Evolutionary conservation across 2,329 filamentous ascomycete genomes (phyloP), one percentile per base, ranked within the genome.

Genomic region (Pseudocercospora musae): DNA sequence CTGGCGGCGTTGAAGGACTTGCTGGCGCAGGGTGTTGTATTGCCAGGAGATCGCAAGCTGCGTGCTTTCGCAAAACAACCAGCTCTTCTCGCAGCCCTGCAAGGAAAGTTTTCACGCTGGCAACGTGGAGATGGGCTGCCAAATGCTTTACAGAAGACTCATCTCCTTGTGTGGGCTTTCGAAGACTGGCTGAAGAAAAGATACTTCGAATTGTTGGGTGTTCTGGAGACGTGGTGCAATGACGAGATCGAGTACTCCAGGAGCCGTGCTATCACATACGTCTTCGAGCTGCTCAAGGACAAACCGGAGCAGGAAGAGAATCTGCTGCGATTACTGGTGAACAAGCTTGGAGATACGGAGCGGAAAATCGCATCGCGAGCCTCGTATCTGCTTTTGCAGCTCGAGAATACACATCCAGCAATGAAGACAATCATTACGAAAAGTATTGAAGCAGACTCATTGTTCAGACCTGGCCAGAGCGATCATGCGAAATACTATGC

Each of bases 291-390:
- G 42, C 80, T 99, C 64, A 95, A 92, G 75, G 93, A 96, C 75
- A 99, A 96, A 78, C 94, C 95, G 0, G 95, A 99, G 77, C 95
- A 99, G 74, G 95, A 99, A 77, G 89, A 94, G 59, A 99, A 99
- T 75, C 80, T 99, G 66, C 81, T 99, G 64, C 88, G 94, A 58
- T 81, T 99, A 60, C 80, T 99, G 62, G 92, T 99, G 69, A 98
- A 98, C 81, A 99, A 99, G 78, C 85, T 99, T 25, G 94, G 96
- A 70, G 95, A 99, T 74, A 91, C 90, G 49, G 92, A 96, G 68
- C 92, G 92, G 75, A 99, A 98, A 78, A 96, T 99, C 71, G 89
- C 95, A 0, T 99, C 95, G 3, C 87, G 93, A 63, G 89, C 94
- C 1, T 98, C 95, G 0, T 96, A 96, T 76, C 84, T 98, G 49